Percentiles rank a stretch among this genome's conserved stretches.
These are phyloP conservation scores for Carex arenaria DNA, from an alignment of 202 grass and related monocot genomes.

Conservation along the genomic window DNA sequence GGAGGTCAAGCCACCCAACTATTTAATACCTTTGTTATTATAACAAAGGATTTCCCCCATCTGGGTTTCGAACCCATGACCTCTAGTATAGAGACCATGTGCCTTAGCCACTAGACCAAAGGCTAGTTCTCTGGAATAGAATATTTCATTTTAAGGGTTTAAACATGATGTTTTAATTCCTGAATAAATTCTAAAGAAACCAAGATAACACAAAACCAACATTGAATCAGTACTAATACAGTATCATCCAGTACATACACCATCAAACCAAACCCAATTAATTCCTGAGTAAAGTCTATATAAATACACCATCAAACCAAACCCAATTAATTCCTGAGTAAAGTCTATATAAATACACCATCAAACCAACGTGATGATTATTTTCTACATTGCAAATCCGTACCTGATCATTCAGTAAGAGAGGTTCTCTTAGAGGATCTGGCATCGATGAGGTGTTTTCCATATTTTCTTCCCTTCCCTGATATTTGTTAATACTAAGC, in stretches of 20 bases:
- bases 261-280: too few relatives aligned
- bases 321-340: too few relatives aligned
- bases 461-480: conserved; percentile 6
- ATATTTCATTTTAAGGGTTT: background rate
- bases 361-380: background rate
- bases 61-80: too few relatives aligned
- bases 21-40: too few relatives aligned
- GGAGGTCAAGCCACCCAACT: too few relatives aligned
- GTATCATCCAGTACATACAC: background rate
- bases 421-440: conserved; percentile 8
- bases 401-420: conserved; percentile 3
- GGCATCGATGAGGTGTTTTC: background rate
- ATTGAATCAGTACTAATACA: background rate
- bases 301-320: background rate
- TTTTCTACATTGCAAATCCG: background rate
- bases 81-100: too few relatives aligned
- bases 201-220: background rate
- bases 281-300: background rate
- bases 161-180: background rate
- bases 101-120: too few relatives aligned
- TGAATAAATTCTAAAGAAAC: background rate
- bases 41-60: too few relatives aligned
- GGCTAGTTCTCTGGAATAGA: too few relatives aligned
- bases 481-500: background rate
- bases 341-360: background rate